Evolutionary conservation across 495 filamentous ascomycete genomes (phyloP).

Genomic region (Trichoderma asperelloides): DNA sequence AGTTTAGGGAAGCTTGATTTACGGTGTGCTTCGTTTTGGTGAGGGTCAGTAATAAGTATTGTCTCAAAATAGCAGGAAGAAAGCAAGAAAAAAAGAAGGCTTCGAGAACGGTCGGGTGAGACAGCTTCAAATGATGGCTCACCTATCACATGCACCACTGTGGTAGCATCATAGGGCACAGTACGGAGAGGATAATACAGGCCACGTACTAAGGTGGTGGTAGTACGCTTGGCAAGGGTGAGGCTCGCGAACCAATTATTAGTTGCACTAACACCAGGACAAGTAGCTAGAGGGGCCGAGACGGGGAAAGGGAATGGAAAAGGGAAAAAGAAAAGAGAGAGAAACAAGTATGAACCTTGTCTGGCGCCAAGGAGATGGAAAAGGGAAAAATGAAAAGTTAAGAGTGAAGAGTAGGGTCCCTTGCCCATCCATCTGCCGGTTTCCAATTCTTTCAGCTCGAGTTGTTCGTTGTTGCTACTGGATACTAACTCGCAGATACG

Average conservation of each 20-base stretch:
- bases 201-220: background rate
- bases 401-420: background rate
- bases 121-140: background rate
- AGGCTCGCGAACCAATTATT: background rate
- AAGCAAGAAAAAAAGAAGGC: background rate
- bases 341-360: background rate
- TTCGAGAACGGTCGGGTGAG: background rate
- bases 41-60: background rate
- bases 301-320: background rate
- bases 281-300: background rate
- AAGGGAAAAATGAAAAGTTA: background rate
- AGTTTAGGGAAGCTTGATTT: background rate
- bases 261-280: constrained; percentile 1
- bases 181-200: background rate
- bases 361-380: background rate
- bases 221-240: background rate
- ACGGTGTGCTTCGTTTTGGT: background rate
- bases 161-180: background rate
- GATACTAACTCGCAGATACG: background rate
- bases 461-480: background rate
- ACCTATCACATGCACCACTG: background rate
- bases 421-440: background rate
- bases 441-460: constrained; percentile 2
- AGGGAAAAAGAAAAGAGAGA: background rate
- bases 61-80: background rate